A percentile compares a stretch with the other conserved stretches of the same genome.
These are phyloP conservation scores for Yarrowia yakushimensis DNA, from an alignment of 805 yeast genomes.

Conservation along the genomic window DNA sequence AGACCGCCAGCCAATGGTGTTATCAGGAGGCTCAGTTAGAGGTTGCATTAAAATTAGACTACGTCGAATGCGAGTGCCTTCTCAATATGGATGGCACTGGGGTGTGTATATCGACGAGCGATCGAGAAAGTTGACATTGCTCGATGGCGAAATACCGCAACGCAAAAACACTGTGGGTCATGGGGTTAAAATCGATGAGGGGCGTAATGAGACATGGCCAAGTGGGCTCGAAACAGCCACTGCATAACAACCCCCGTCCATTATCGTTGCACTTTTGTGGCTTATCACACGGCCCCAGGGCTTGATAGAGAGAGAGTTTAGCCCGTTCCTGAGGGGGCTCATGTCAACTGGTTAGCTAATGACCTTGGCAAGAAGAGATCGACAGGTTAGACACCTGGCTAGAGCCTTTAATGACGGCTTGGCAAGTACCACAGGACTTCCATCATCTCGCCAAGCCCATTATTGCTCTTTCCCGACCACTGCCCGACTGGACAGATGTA, in stretches of 20 bases:
- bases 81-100: no score
- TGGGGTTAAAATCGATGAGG: neutral
- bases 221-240: neutral
- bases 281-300: neutral
- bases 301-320: neutral
- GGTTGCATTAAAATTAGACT: neutral
- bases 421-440: neutral
- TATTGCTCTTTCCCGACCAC: neutral
- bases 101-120: no score
- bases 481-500: neutral
- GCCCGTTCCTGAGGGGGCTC: neutral
- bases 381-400: neutral
- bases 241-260: neutral
- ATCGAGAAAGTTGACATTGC: neutral
- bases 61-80: neutral
- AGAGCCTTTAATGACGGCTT: no score
- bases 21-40: neutral
- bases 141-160: neutral
- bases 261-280: neutral
- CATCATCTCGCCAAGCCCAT: neutral
- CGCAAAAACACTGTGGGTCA: no score
- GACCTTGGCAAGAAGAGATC: neutral
- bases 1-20: slow-evolving; percentile 10
- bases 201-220: neutral
- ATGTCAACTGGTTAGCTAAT: neutral